These are phyloP conservation scores for Leucoagaricus sp. DNA, from an alignment of 1,284 basidiomycete species.

Conservation along the genomic window DNA sequence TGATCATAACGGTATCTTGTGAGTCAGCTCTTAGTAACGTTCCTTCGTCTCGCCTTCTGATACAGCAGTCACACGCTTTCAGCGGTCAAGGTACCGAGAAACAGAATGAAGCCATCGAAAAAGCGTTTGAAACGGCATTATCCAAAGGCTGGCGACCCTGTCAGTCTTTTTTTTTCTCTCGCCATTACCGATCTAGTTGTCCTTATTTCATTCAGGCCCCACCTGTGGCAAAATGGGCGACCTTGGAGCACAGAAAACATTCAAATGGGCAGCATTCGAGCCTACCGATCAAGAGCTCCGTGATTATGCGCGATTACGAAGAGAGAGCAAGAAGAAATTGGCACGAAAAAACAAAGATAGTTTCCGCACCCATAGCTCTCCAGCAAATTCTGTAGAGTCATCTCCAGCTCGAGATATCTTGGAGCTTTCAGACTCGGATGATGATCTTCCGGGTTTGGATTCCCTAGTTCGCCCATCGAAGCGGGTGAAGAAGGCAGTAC, in stretches of 20 bases:
- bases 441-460: slow-evolving; percentile 52
- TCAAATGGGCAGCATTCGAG: slow-evolving; percentile 57
- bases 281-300: slow-evolving; percentile 47
- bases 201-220: slow-evolving; percentile 41
- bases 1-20: slow-evolving; percentile 61
- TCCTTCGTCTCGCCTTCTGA: too few relatives aligned
- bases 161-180: slow-evolving; percentile 28
- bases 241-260: slow-evolving; percentile 47
- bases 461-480: slow-evolving; percentile 26
- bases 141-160: slow-evolving; percentile 62
- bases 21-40: slow-evolving; percentile 27
- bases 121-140: slow-evolving; percentile 53
- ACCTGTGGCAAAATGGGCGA: slow-evolving; percentile 61
- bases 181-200: background rate
- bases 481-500: slow-evolving; percentile 6
- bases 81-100: slow-evolving; percentile 57
- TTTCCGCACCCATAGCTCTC: background rate
- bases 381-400: slow-evolving; percentile 14
- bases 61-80: background rate
- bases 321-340: slow-evolving; percentile 17
- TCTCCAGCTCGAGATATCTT: slow-evolving; percentile 29
- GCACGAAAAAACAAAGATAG: background rate
- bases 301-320: slow-evolving; percentile 29
- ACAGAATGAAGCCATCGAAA: slow-evolving; percentile 54
- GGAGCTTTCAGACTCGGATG: slow-evolving; percentile 39